A percentile compares a stretch with the other conserved stretches of the same genome.
These are phyloP conservation scores for Colletotrichum destructivum DNA, from an alignment of 2,329 filamentous ascomycete species.

Conservation along the genomic window DNA sequence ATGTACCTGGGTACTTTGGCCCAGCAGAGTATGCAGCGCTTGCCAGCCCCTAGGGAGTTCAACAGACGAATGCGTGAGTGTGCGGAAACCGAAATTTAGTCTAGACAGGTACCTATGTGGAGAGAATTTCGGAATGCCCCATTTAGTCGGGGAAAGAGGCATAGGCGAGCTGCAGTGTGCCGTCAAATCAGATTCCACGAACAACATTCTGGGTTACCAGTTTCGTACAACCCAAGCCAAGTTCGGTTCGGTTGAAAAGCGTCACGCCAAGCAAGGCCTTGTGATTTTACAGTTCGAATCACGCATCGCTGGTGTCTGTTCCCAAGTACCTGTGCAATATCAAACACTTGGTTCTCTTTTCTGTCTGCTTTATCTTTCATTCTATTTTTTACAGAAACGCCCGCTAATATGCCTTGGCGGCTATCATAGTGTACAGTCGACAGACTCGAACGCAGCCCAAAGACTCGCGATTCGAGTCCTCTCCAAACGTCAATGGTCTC, in stretches of 20 bases:
- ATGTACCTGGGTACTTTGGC: background rate
- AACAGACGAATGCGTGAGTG: background rate
- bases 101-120: background rate
- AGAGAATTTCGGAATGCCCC: slow-evolving; percentile 2
- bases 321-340: background rate
- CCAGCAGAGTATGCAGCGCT: background rate
- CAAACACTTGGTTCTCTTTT: background rate
- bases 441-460: background rate
- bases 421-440: slow-evolving; percentile 1
- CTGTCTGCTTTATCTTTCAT: too few species aligned
- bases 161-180: slow-evolving; percentile 1
- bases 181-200: background rate
- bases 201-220: background rate
- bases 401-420: background rate
- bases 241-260: background rate
- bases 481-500: background rate
- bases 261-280: background rate
- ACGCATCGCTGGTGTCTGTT: background rate
- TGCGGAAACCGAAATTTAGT: background rate
- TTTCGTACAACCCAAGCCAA: background rate
- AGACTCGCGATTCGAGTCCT: background rate
- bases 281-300: background rate
- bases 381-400: background rate
- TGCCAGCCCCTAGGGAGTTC: background rate
- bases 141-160: background rate